These are phyloP conservation scores for Scutellaria barbata DNA, from an alignment of 257 asterid species.

Conservation along the genomic window DNA sequence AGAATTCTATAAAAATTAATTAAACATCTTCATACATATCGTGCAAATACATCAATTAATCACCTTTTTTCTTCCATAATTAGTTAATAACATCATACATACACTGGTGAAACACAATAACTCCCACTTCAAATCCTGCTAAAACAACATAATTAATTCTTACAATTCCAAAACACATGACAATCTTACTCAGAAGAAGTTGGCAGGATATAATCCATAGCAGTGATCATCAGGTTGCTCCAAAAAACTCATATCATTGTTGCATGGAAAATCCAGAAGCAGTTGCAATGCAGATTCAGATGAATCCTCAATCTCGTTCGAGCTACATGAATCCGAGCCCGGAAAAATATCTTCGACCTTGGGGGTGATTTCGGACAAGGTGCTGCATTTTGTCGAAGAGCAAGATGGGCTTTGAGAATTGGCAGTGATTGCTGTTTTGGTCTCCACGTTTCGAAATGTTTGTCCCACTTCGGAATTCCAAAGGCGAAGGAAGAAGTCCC, in stretches of 20 bases:
- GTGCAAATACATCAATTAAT: too few relatives aligned
- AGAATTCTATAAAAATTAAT: too few relatives aligned
- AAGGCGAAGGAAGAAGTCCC: slow-evolving; percentile 68
- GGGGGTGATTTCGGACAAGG: neutral
- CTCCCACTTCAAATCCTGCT: neutral
- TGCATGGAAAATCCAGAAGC: slow-evolving; percentile 70
- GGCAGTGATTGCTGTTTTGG: too few relatives aligned
- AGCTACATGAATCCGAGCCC: slow-evolving; percentile 53
- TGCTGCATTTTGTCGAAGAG: slow-evolving; percentile 51
- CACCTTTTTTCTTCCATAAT: too few relatives aligned
- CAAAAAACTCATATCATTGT: slow-evolving; percentile 85
- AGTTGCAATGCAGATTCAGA: slow-evolving; percentile 78
- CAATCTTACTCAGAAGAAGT: slow-evolving; percentile 24
- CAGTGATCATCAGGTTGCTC: slow-evolving; percentile 45
- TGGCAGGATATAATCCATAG: slow-evolving; percentile 41
- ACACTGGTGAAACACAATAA: too few relatives aligned
- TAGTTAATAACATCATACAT: too few relatives aligned
- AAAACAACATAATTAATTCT: neutral
- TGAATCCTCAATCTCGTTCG: slow-evolving; percentile 65
- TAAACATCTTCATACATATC: too few relatives aligned
- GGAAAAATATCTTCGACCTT: slow-evolving; percentile 18
- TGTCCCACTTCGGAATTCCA: slow-evolving; percentile 91
- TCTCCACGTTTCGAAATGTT: slow-evolving; percentile 51
- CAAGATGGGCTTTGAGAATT: slow-evolving; percentile 42
- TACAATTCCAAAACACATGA: neutral